Evolutionary conservation across 2,329 filamentous ascomycete genomes (phyloP).

Genomic region (Ophiosphaerella narmari): DNA sequence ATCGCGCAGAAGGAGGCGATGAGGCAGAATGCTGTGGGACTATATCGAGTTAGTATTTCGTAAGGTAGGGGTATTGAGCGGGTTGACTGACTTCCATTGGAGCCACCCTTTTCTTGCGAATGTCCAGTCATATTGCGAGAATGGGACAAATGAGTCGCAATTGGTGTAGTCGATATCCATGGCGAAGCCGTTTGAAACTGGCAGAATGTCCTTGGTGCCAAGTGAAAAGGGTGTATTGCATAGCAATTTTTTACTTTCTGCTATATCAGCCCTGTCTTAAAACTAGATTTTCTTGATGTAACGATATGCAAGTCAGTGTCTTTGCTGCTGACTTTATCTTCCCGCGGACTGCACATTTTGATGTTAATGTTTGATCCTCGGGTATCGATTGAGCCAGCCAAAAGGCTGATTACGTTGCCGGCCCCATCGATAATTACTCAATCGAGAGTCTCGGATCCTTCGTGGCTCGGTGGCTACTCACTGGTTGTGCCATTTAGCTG

Average conservation of each 20-base stretch:
- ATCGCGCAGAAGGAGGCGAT: conserved; percentile 16
- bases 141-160: conserved; percentile 8
- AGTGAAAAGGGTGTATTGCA: not conserved
- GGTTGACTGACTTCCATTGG: conserved; percentile 7
- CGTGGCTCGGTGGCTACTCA: not conserved
- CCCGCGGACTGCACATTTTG: not conserved
- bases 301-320: not conserved
- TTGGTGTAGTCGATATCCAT: conserved; percentile 7
- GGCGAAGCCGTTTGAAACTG: not conserved
- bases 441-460: not conserved
- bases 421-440: no score
- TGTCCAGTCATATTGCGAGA: conserved; percentile 8
- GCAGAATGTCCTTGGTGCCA: not conserved
- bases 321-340: not conserved
- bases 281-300: not conserved
- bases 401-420: no score
- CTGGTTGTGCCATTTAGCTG: not conserved
- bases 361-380: not conserved
- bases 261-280: not conserved
- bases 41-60: not conserved
- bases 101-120: conserved; percentile 6
- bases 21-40: conserved; percentile 8
- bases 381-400: no score
- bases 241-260: not conserved
- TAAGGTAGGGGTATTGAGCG: not conserved